These are phyloP conservation scores for Sporothrix phasma DNA, from an alignment of 2,329 filamentous ascomycete species.

Conservation along the genomic window DNA sequence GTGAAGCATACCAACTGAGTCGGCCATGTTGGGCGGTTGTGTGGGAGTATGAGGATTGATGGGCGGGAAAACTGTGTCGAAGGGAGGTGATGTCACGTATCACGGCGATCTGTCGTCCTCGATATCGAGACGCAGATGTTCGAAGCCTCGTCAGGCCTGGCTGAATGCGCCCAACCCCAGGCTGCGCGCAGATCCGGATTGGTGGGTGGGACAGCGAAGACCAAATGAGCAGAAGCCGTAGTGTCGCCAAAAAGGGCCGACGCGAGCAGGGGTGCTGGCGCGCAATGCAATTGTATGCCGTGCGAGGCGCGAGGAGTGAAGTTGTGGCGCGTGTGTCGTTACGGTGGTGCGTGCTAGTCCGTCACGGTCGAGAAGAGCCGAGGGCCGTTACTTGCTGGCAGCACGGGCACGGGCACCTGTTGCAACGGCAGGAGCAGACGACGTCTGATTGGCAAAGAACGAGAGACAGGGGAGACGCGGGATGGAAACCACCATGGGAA, in stretches of 20 bases:
- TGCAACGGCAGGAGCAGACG: not conserved
- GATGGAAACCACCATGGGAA: slow-evolving; percentile 3
- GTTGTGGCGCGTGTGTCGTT: not conserved
- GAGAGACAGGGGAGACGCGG: not conserved
- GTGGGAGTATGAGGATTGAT: not conserved
- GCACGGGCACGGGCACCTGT: too few species aligned
- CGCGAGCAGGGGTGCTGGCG: not conserved
- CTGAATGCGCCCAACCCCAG: not conserved
- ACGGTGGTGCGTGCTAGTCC: not conserved
- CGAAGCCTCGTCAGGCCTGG: not conserved
- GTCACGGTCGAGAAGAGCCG: slow-evolving; percentile 5
- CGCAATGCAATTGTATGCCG: not conserved
- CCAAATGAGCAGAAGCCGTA: not conserved
- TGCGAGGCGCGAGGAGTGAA: not conserved
- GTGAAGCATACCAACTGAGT: slow-evolving; percentile 39
- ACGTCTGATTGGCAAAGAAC: slow-evolving; percentile 2
- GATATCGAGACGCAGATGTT: not conserved
- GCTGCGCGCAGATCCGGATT: not conserved
- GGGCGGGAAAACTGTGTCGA: not conserved
- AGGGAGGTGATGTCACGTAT: slow-evolving; percentile 1
- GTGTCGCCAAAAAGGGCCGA: not conserved
- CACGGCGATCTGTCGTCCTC: not conserved
- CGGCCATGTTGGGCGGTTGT: slow-evolving; percentile 32
- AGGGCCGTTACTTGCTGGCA: slow-evolving; percentile 1
- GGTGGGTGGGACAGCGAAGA: not conserved